These are phyloP conservation scores for Lasiodiplodia sp. DNA, from an alignment of 2,329 filamentous ascomycete species.

Conservation along the genomic window DNA sequence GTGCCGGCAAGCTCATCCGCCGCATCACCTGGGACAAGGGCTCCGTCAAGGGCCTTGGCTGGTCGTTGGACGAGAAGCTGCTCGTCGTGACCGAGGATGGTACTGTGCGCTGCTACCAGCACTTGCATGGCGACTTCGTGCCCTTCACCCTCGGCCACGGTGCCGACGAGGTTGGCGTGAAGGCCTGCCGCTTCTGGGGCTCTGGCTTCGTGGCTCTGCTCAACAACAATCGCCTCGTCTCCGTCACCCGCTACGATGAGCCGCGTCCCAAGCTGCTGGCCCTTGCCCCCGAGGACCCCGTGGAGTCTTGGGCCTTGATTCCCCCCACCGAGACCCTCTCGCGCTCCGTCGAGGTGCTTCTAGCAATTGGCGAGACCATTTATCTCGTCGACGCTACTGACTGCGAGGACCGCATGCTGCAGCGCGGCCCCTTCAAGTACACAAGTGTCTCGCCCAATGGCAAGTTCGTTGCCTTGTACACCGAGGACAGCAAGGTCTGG, in stretches of 20 bases:
- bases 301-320: conserved; percentile 89
- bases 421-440: conserved; percentile 91
- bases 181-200: conserved; percentile 89
- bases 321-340: conserved; percentile 89
- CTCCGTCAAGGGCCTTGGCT: conserved; percentile 84
- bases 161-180: conserved; percentile 85
- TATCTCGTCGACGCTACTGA: conserved; percentile 88
- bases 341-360: conserved; percentile 87
- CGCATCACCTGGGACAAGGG: conserved; percentile 91
- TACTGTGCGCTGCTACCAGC: conserved; percentile 86
- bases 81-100: conserved; percentile 89
- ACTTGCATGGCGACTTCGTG: conserved; percentile 92
- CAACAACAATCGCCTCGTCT: conserved; percentile 83
- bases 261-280: conserved; percentile 86
- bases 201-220: conserved; percentile 92
- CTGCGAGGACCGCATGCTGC: conserved; percentile 87
- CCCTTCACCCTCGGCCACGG: conserved; percentile 92
- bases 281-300: conserved; percentile 74
- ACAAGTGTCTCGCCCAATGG: conserved; percentile 92
- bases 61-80: conserved; percentile 94
- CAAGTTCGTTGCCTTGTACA: conserved; percentile 86
- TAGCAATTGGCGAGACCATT: conserved; percentile 85
- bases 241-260: conserved; percentile 89
- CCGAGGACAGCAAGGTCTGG: conserved; percentile 79
- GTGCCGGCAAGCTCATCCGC: conserved; percentile 85